Evolutionary conservation across 1,139 yeast genomes (phyloP).

Genomic region (Geotrichum klebahnii): DNA sequence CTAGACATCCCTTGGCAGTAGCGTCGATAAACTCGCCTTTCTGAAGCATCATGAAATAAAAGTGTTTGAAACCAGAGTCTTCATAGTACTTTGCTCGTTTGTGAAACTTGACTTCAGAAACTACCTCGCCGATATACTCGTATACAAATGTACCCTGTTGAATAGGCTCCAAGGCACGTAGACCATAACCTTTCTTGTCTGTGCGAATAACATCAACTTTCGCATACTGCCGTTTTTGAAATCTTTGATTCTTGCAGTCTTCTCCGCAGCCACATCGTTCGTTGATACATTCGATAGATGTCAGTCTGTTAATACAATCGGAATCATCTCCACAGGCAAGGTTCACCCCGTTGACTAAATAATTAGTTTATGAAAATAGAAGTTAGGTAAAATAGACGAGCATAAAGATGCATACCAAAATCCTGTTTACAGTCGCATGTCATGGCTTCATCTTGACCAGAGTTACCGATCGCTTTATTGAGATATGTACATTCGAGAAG

Average conservation of each 20-base stretch:
- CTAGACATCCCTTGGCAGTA: slow-evolving; percentile 78
- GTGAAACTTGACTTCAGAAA: slow-evolving; percentile 69
- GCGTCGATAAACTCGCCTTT: slow-evolving; percentile 94
- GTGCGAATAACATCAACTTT: slow-evolving; percentile 72
- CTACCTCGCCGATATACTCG: slow-evolving; percentile 93
- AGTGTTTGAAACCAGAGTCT: slow-evolving; percentile 67
- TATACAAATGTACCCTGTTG: slow-evolving; percentile 66
- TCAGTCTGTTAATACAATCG: slow-evolving; percentile 85
- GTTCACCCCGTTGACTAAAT: slow-evolving; percentile 43
- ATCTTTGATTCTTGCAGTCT: slow-evolving; percentile 80
- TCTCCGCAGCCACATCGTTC: slow-evolving; percentile 71
- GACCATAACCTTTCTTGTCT: slow-evolving; percentile 83
- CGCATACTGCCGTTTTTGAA: slow-evolving; percentile 72
- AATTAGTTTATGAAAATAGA: background rate
- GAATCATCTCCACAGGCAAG: slow-evolving; percentile 80
- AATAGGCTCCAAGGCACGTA: slow-evolving; percentile 63
- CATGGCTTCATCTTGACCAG: slow-evolving; percentile 74
- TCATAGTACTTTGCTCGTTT: slow-evolving; percentile 73
- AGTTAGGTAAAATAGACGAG: background rate
- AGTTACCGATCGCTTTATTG: slow-evolving; percentile 55
- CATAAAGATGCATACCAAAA: slow-evolving; percentile 46
- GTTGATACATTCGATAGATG: slow-evolving; percentile 85
- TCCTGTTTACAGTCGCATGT: slow-evolving; percentile 77
- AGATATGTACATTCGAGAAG: slow-evolving; percentile 60
- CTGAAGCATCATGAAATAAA: slow-evolving; percentile 95